Evolutionary conservation across 2,329 filamentous ascomycete genomes (phyloP), one percentile per base, ranked within the genome.

Genomic region (Microsporum ferrugineum): DNA sequence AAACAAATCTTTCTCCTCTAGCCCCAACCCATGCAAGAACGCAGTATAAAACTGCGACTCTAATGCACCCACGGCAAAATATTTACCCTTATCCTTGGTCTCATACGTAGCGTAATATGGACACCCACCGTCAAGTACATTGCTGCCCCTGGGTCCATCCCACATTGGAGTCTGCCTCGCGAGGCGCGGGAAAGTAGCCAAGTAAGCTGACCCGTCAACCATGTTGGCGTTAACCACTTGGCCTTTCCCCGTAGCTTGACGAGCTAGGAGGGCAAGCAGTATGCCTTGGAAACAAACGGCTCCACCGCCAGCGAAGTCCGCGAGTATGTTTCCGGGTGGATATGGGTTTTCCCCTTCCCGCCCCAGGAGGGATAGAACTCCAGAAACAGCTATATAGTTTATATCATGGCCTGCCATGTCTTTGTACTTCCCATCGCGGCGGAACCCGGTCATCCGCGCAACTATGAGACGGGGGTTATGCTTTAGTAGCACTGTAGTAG

Each of bases 171-270:
- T 85, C 70, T 86, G 85, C 63, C 80, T 78, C 33, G 79, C 79
- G 63, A 95, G 77, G 38, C 92, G 80, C 58, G 88, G 86, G 75
- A 92, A 92, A 0, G 85, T 87, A 1, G 87, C 86, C 31, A 97
- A 76, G 72, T 92, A 92, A 39, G 85, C 83, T 27, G 82, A 84
- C 6, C 92, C 92, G 75, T 97, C 92, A 10, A 96, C 92, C 92
- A 97, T 97, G 73, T 95, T 96, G 14, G 89, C 89, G 76, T 96
- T 90, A 6, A 97, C 91, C 10, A 96, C 86, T 75, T 96, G 92
- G 0, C 92, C 92, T 1, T 76, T 77, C 0, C 89, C 89, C 0
- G 79, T 85, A 49, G 73, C 76, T 57, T 80, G 77, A 38, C 90
- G 78, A 12, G 84, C 80, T 7, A 95, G 69, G 62, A 97, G 74